phyloP scores from a whole-genome alignment of 106 monocot genomes.

The Dendrobium officinale region DNA sequence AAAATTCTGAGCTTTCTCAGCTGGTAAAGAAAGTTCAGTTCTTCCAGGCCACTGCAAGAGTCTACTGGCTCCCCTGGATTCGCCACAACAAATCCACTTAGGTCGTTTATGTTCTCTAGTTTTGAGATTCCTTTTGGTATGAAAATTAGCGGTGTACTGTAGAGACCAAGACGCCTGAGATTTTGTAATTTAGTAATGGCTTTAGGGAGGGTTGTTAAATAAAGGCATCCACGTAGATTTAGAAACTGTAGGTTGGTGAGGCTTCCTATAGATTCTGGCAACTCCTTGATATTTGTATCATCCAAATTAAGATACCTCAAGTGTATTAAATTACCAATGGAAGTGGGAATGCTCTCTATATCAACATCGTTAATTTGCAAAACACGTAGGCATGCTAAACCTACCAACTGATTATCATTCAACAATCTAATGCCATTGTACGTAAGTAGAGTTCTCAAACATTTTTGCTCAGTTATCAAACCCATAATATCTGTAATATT shows the following conservation, averaged over 20 bases:
- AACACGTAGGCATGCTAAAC: neutral
- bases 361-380: neutral
- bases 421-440: neutral
- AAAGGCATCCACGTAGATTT: neutral
- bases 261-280: slow-evolving; percentile 2
- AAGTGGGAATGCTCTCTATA: neutral
- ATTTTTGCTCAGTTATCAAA: neutral
- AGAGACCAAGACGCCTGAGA: slow-evolving; percentile 6
- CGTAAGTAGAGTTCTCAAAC: slow-evolving; percentile 5
- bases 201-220: neutral
- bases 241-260: slow-evolving; percentile 8
- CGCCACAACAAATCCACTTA: slow-evolving; percentile 9
- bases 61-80: neutral
- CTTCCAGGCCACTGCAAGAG: slow-evolving; percentile 15
- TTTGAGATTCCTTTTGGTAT: slow-evolving; percentile 4
- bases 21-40: slow-evolving; percentile 13
- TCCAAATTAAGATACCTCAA: slow-evolving; percentile 4
- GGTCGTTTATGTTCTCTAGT: slow-evolving; percentile 2
- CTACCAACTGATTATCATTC: neutral
- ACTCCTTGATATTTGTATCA: neutral
- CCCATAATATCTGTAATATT: neutral
- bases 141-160: neutral
- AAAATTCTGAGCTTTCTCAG: slow-evolving; percentile 5
- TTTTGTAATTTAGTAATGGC: slow-evolving; percentile 4
- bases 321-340: slow-evolving; percentile 8